A percentile compares a stretch with the other conserved stretches of the same genome.
Conservation (phyloP, 208 protist species). For the Leishmania gerbilli region DNA sequence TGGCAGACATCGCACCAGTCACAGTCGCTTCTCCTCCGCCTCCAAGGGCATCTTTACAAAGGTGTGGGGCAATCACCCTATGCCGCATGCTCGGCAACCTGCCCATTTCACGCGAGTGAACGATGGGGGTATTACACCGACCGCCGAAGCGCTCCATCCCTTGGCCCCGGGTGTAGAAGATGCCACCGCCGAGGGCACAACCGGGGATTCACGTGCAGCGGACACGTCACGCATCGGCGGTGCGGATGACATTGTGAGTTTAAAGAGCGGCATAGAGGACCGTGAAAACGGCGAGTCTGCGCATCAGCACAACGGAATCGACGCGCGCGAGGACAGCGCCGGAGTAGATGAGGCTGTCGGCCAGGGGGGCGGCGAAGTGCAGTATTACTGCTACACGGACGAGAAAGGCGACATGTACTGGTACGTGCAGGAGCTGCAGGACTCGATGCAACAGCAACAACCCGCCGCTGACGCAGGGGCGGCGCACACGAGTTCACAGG, state of each 20-base stretch:
- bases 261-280: background rate
- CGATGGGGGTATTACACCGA: background rate
- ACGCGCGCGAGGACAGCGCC: conserved; percentile 9
- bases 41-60: conserved; percentile 13
- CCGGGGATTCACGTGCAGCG: background rate
- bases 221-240: background rate
- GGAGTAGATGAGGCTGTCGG: background rate
- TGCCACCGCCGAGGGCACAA: background rate
- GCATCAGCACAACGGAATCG: conserved; percentile 3
- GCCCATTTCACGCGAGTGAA: conserved; percentile 10
- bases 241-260: background rate
- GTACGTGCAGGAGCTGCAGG: conserved; percentile 35
- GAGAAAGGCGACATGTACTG: conserved; percentile 52
- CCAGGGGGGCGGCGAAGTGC: conserved; percentile 13
- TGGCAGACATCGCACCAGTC: conserved; percentile 1
- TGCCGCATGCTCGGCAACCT: background rate
- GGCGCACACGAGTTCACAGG: background rate
- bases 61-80: conserved; percentile 20
- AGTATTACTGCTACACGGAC: conserved; percentile 68
- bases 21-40: conserved; percentile 14
- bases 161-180: background rate
- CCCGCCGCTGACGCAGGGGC: conserved; percentile 1
- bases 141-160: conserved; percentile 1
- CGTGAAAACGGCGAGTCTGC: background rate
- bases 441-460: conserved; percentile 21